Base-by-base conservation (phyloP, 2,329 filamentous ascomycete species). In the Clonostachys rosea region DNA sequence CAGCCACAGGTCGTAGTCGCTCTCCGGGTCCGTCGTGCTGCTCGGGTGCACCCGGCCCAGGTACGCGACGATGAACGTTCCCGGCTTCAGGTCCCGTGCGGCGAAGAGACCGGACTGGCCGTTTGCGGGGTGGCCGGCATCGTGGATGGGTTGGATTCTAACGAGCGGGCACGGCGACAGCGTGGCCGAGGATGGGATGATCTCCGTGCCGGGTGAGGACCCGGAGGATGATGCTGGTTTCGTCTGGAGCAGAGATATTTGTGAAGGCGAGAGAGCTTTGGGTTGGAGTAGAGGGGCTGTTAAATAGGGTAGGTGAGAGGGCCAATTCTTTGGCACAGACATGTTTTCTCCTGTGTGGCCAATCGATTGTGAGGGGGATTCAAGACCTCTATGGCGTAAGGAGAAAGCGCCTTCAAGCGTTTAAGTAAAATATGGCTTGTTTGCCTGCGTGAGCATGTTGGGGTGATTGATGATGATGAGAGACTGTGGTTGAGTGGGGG, bases 1-100 rank as follows among this genome's bases (percentile, higher is more conserved):
- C 17, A 86, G 66, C 72, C 79, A 83, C 24, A 87, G 66, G 58
- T 86, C 83, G 57, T 86, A 86, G 63, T 86, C 78, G 7, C 63
- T 65, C 33, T 59, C 56, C 4, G 49, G 52, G 17, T 55, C 54
- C 3, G 61, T 56, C 53, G 57, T 46, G 45, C 57, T 49, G 41
- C 61, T 52, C 14, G 68, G 65, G 61, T 86, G 83, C 42, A 83
- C 67, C 14, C 77, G 65, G 6, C 83, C 83, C 5, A 84, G 66
- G 58, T 86, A 87, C 16, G 76, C 75, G n/a, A 86, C 54, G 44
- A 86, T 72, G 40, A 85, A 74, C 2, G 70, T 65, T 2, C 78
- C 80, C 0, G 82, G 73, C 12, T 66, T 58, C 10, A 87, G 70
- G 46, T 73, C 59, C 8, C 69, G 71, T 2, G 75, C 64, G 5